These are phyloP conservation scores for Populus simonii DNA, from an alignment of 345 rosid genomes.

Conservation along the genomic window DNA sequence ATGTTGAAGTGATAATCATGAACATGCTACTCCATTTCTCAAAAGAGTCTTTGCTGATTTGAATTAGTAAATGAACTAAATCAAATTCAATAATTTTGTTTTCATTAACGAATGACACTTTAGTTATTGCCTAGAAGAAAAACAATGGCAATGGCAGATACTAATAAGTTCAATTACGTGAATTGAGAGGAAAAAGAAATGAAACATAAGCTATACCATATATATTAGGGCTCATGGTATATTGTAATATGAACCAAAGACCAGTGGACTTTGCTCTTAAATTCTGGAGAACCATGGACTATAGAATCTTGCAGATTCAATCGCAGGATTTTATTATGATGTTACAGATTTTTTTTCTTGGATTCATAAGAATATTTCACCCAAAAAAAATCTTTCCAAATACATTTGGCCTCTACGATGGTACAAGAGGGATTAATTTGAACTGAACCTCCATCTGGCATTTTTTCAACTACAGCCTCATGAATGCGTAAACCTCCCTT, in stretches of 20 bases:
- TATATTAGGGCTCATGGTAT: too few species aligned
- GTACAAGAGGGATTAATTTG: background rate
- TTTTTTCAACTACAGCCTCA: constrained; percentile 28
- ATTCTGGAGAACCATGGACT: background rate
- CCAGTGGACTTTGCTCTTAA: background rate
- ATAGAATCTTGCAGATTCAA: background rate
- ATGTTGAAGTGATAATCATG: too few species aligned
- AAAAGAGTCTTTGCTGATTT: too few species aligned
- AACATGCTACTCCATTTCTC: too few species aligned
- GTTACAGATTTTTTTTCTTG: background rate
- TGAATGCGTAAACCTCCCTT: constrained; percentile 58
- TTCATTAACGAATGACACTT: too few species aligned
- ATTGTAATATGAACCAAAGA: background rate
- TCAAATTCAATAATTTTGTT: too few species aligned
- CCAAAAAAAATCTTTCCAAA: background rate
- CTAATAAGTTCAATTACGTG: too few species aligned
- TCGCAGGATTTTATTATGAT: background rate
- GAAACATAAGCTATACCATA: background rate
- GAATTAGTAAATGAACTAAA: too few species aligned
- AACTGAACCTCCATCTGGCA: background rate
- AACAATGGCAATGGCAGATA: background rate
- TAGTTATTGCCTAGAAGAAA: background rate
- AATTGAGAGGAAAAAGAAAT: background rate
- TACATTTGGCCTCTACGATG: background rate
- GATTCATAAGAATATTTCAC: background rate